These are phyloP conservation scores for Furcasterigmium furcatum DNA, from an alignment of 2,329 filamentous ascomycete genomes.

Conservation along the genomic window DNA sequence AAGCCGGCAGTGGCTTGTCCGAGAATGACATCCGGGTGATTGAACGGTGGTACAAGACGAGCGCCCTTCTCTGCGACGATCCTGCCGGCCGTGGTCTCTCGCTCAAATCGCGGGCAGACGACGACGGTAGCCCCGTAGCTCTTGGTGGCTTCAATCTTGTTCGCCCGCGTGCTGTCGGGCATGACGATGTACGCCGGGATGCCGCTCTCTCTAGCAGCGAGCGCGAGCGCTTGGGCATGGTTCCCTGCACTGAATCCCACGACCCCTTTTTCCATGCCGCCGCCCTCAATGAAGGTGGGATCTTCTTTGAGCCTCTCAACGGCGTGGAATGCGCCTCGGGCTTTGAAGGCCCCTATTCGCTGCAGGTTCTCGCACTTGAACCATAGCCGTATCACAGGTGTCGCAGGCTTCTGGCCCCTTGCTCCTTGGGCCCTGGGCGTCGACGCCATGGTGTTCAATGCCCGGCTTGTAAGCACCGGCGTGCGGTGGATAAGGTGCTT, in stretches of 20 bases:
- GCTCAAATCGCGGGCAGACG: conserved; percentile 62
- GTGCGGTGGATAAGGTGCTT: conserved; percentile 69
- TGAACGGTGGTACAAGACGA: conserved; percentile 74
- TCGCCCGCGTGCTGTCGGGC: conserved; percentile 80
- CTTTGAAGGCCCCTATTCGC: conserved; percentile 89
- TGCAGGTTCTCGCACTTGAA: conserved; percentile 98
- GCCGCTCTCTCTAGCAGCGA: conserved; percentile 70
- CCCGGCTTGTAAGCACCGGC: conserved; percentile 64
- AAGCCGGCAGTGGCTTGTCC: conserved; percentile 77
- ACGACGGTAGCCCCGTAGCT: conserved; percentile 74
- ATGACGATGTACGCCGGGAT: conserved; percentile 89
- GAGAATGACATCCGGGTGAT: conserved; percentile 78
- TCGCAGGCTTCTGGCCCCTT: conserved; percentile 56
- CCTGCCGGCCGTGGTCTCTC: conserved; percentile 64
- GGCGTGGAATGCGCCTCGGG: conserved; percentile 85
- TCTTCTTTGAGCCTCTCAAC: conserved; percentile 64
- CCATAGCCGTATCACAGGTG: conserved; percentile 69
- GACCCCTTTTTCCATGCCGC: conserved; percentile 64
- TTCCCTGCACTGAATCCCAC: conserved; percentile 92
- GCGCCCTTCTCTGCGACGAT: conserved; percentile 65
- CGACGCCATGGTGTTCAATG: conserved; percentile 64
- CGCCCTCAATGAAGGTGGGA: conserved; percentile 56
- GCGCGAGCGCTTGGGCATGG: conserved; percentile 87
- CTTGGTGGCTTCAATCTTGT: conserved; percentile 80
- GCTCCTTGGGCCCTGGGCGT: conserved; percentile 60